Conservation (phyloP, 2,329 filamentous ascomycete genomes). For the Conoideocrella luteorostrata region DNA sequence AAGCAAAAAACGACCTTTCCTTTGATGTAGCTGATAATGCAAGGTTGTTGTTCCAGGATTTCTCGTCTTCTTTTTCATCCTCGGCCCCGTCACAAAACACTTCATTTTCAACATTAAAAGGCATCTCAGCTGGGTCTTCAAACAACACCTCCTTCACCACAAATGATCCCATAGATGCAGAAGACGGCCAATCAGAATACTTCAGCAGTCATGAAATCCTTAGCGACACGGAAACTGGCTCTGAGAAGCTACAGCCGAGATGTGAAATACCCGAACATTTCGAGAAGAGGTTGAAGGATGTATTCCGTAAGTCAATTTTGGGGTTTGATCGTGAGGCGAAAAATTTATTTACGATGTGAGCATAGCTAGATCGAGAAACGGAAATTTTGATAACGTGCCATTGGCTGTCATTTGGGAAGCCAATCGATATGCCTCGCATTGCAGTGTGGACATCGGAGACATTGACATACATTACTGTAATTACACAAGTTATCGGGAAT, state of each 20-base stretch:
- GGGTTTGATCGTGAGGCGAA: not conserved
- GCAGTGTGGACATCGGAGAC: conserved; percentile 32
- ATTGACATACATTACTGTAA: conserved; percentile 29
- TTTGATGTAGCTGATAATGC: not conserved
- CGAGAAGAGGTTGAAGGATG: conserved; percentile 22
- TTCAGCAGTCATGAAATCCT: conserved; percentile 15
- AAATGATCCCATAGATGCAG: not conserved
- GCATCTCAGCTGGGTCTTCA: conserved; percentile 5
- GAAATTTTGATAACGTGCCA: conserved; percentile 36
- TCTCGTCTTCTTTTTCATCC: not conserved
- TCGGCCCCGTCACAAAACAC: not conserved
- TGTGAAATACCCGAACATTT: conserved; percentile 4
- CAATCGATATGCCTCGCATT: conserved; percentile 40
- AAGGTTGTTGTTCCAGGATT: not conserved
- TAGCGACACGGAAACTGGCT: conserved; percentile 4
- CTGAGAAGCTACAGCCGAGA: not conserved
- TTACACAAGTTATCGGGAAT: conserved; percentile 31
- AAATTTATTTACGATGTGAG: not conserved
- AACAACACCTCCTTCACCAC: conserved; percentile 8
- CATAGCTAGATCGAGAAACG: conserved; percentile 31
- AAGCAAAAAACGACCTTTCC: too few species aligned
- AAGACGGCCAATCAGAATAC: conserved; percentile 9
- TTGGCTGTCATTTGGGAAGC: conserved; percentile 48
- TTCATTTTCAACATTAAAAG: not conserved
- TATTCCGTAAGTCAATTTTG: conserved; percentile 33